Conservation (phyloP, 2,329 filamentous ascomycete genomes). For the Aspergillus aculeatus region DNA sequence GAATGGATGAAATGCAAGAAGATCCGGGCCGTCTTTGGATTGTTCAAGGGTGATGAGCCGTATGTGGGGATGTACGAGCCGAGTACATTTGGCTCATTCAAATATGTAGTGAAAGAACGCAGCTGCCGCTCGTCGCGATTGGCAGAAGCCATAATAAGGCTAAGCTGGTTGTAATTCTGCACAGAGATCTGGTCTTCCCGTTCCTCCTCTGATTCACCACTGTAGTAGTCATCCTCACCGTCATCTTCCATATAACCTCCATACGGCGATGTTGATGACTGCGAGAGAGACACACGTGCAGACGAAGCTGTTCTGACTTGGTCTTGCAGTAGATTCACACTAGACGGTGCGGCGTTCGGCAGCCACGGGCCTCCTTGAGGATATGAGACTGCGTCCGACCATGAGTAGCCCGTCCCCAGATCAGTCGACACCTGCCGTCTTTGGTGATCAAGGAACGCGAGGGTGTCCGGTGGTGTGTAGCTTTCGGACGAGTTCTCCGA, state of each 20-base stretch:
- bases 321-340: background rate
- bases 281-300: slow-evolving; percentile 8
- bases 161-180: slow-evolving; percentile 39
- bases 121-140: slow-evolving; percentile 49
- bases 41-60: slow-evolving; percentile 70
- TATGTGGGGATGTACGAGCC: slow-evolving; percentile 66
- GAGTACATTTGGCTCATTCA: slow-evolving; percentile 52
- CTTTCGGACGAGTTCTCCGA: background rate
- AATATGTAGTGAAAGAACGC: slow-evolving; percentile 49
- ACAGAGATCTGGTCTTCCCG: slow-evolving; percentile 41
- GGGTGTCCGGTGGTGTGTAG: background rate
- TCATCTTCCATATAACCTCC: slow-evolving; percentile 51
- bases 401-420: background rate
- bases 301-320: background rate
- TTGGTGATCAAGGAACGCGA: background rate
- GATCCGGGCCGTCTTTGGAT: slow-evolving; percentile 74
- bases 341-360: background rate
- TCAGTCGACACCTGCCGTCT: background rate
- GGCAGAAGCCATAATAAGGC: slow-evolving; percentile 46
- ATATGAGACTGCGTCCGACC: background rate
- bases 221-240: slow-evolving; percentile 61
- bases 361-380: background rate
- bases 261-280: slow-evolving; percentile 19
- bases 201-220: slow-evolving; percentile 63
- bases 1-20: slow-evolving; percentile 92